Evolutionary conservation across 345 rosid species (phyloP), one percentile per base, ranked within the genome.

Genomic region (Eucalyptus grandis): DNA sequence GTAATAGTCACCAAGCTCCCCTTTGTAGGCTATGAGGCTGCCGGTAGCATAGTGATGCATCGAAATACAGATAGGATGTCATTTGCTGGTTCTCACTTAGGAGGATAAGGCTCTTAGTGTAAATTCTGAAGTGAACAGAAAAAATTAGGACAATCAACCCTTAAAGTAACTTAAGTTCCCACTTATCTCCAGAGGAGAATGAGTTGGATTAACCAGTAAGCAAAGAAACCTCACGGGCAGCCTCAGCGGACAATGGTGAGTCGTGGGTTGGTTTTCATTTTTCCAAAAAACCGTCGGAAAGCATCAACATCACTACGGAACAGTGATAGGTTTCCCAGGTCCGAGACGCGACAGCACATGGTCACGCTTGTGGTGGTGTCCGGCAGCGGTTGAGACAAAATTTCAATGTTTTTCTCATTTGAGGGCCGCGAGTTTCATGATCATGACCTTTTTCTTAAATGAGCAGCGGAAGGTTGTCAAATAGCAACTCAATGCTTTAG

Each of bases 1-100:
- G 86, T 96, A 96, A 93, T 96, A 96, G 92, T 98, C 98, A 88
- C 99, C 99, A 87, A 98, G 98, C 92, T 98, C 97, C 72, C 99
- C 99, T 92, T 95, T 97, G 92, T 97, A 98, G 53, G 99, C 99
- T 54, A 97, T 90, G 80, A 98, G 96, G 49, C 98, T 98, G 60
- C 99, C 99, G 26, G 99, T 98, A 46, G 96, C 98, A 96, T 92
- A 43, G 99, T 97, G 86, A 96, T 94, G 89, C 98, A 97, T 54
- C 96, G 91, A 27, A 30, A 62, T 30, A 13, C 14, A 13, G 34
- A 62, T 27, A 62, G 69, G 34, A 62, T 65, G 77, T n/a, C 21
- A 65, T 27, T 62, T 62, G 69, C 34, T 6, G 16, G 14, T 62
- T 62, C 31, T 27, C 69, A 30, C 69, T 12, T 7, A n/a, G 69